phyloP scores from a whole-genome alignment of 1,139 yeast genomes.

The Yamadazyma sp. region DNA sequence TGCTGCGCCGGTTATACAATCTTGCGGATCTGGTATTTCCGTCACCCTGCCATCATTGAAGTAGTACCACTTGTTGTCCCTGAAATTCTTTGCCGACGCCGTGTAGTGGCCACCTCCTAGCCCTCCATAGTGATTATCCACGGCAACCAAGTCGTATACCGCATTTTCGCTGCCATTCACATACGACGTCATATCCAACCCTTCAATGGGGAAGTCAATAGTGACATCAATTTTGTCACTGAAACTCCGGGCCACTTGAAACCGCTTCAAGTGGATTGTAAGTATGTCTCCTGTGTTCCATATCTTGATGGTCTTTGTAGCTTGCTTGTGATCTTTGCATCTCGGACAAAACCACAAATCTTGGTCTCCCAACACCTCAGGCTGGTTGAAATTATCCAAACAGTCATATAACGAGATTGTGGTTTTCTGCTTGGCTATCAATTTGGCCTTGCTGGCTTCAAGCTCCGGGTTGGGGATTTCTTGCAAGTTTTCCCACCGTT shows the following conservation, averaged over 20 bases:
- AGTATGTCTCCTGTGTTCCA: conserved; percentile 93
- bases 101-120: conserved; percentile 98
- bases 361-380: conserved; percentile 84
- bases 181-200: conserved; percentile 67
- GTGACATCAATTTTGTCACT: conserved; percentile 87
- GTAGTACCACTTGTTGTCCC: conserved; percentile 82
- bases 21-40: conserved; percentile 55
- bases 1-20: conserved; percentile 78
- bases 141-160: conserved; percentile 84
- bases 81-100: conserved; percentile 78
- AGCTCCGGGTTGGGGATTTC: conserved; percentile 53
- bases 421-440: conserved; percentile 43
- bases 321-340: conserved; percentile 87
- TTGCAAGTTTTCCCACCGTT: conserved; percentile 56
- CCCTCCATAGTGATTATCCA: conserved; percentile 95
- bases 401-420: conserved; percentile 73
- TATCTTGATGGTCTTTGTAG: conserved; percentile 85
- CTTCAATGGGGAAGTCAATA: conserved; percentile 86
- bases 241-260: conserved; percentile 80
- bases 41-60: conserved; percentile 84
- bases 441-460: conserved; percentile 42
- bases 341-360: conserved; percentile 94
- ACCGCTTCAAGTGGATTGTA: conserved; percentile 86
- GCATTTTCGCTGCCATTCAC: conserved; percentile 40
- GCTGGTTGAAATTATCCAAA: conserved; percentile 68